Percentiles rank a stretch among this genome's conserved stretches.
These are phyloP conservation scores for Boeremia exigua DNA, from an alignment of 2,329 filamentous ascomycete genomes.

Conservation along the genomic window DNA sequence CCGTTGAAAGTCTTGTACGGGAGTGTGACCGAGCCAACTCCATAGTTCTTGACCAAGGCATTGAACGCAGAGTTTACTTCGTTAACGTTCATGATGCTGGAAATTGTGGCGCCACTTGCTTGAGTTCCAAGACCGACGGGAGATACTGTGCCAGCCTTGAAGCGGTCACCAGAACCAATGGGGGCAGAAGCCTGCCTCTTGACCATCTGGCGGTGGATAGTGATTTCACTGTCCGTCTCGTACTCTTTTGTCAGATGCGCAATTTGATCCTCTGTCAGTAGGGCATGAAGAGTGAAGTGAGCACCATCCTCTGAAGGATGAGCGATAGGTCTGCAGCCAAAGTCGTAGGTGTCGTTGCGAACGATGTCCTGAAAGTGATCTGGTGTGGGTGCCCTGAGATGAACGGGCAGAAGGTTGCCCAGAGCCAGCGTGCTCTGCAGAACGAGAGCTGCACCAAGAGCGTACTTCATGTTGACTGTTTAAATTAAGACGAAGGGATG, in stretches of 20 bases:
- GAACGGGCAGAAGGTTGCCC: constrained; percentile 37
- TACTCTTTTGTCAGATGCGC: constrained; percentile 38
- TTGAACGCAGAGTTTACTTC: constrained; percentile 56
- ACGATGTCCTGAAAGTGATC: constrained; percentile 42
- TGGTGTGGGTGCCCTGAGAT: constrained; percentile 39
- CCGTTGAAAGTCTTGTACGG: constrained; percentile 56
- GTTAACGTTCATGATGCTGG: constrained; percentile 54
- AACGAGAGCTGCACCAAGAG: constrained; percentile 36
- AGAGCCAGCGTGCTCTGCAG: constrained; percentile 38
- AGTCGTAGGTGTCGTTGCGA: constrained; percentile 44
- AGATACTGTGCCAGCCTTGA: constrained; percentile 50
- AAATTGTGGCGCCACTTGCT: constrained; percentile 45
- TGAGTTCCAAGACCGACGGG: constrained; percentile 53
- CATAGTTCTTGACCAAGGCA: constrained; percentile 52
- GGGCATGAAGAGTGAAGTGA: constrained; percentile 41
- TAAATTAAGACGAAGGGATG: not conserved
- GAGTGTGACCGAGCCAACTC: constrained; percentile 51
- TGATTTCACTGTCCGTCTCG: constrained; percentile 27
- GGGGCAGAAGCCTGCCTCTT: constrained; percentile 42
- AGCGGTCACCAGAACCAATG: constrained; percentile 49
- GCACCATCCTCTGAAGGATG: constrained; percentile 37
- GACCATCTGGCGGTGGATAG: constrained; percentile 29
- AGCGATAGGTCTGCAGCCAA: constrained; percentile 43
- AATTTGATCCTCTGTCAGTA: constrained; percentile 44
- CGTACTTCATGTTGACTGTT: constrained; percentile 37